Percentiles rank a stretch among this genome's conserved stretches.
phyloP scores from a whole-genome alignment of 306 rosid species.

The Fragaria iinumae region DNA sequence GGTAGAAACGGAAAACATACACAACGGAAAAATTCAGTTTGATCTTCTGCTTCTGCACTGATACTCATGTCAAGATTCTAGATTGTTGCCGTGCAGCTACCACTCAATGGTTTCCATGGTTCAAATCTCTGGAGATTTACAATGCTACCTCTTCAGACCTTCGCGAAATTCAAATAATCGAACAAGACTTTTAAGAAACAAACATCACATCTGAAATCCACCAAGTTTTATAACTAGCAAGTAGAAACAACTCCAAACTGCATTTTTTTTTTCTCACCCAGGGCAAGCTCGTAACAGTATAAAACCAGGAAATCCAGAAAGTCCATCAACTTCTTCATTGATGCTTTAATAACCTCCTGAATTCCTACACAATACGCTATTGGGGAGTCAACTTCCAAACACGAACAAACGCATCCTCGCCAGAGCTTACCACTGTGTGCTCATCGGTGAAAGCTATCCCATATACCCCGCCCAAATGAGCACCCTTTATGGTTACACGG shows the following conservation, averaged over 20 bases:
- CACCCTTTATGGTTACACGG: slow-evolving; percentile 80
- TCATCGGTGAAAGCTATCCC: slow-evolving; percentile 87
- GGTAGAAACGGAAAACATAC: not conserved
- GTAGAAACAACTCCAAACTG: slow-evolving; percentile 19
- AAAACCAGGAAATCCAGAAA: slow-evolving; percentile 12
- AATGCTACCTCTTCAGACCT: not conserved
- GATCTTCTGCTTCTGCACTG: slow-evolving; percentile 5
- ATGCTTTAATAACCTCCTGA: slow-evolving; percentile 20
- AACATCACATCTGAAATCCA: not conserved
- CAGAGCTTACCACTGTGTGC: slow-evolving; percentile 76
- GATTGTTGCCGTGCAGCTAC: not conserved
- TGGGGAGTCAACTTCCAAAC: slow-evolving; percentile 76
- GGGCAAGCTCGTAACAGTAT: not conserved
- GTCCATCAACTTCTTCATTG: not conserved
- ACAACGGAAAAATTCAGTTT: not conserved
- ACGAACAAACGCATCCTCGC: slow-evolving; percentile 97
- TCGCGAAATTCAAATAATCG: not conserved
- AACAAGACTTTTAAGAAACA: not conserved
- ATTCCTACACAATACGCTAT: slow-evolving; percentile 32
- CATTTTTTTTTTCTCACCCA: not conserved
- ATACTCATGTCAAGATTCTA: not conserved
- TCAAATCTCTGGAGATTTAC: not conserved
- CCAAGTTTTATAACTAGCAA: not conserved
- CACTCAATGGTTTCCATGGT: not conserved
- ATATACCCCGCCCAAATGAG: slow-evolving; percentile 94